Conservation (phyloP, 2,329 filamentous ascomycete genomes). For the Pseudogymnoascus sp. region DNA sequence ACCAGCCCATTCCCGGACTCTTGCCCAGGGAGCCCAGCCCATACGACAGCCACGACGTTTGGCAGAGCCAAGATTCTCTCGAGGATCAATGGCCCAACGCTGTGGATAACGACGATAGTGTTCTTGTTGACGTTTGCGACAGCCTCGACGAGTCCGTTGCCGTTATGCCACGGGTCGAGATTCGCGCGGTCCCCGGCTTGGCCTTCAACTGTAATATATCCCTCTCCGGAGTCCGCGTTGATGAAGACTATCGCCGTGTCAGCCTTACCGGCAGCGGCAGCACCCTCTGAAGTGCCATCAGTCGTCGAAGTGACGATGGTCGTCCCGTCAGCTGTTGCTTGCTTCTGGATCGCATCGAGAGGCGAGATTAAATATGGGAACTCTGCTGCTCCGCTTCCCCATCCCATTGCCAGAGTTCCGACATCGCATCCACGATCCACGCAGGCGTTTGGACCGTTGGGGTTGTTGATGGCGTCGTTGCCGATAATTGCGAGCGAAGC, state of each 20-base stretch:
- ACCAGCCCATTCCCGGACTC: constrained; percentile 55
- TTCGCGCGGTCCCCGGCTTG: constrained; percentile 50
- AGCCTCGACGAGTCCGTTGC: constrained; percentile 43
- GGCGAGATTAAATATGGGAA: constrained; percentile 54
- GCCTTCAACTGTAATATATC: constrained; percentile 40
- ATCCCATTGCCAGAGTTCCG: constrained; percentile 62
- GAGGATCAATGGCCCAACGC: constrained; percentile 53
- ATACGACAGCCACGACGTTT: constrained; percentile 58
- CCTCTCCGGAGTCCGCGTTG: constrained; percentile 67
- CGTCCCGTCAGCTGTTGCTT: constrained; percentile 48
- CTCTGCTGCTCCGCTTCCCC: constrained; percentile 30
- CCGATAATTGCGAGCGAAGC: constrained; percentile 55
- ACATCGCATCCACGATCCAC: constrained; percentile 53
- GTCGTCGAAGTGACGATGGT: constrained; percentile 49
- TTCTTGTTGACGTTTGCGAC: constrained; percentile 54
- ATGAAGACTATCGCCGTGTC: constrained; percentile 65
- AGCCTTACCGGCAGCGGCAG: constrained; percentile 24
- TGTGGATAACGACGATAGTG: constrained; percentile 60
- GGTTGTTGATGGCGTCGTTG: constrained; percentile 54
- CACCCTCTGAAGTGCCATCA: constrained; percentile 36
- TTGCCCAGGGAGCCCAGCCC: constrained; percentile 54
- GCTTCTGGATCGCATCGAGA: constrained; percentile 56
- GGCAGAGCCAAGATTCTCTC: constrained; percentile 54
- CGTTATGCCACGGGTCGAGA: constrained; percentile 58
- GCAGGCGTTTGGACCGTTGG: constrained; percentile 58